Percentiles rank a stretch among this genome's conserved stretches.
phyloP scores from a whole-genome alignment of 2,329 filamentous ascomycete species.

The Aschersonia sp. region DNA sequence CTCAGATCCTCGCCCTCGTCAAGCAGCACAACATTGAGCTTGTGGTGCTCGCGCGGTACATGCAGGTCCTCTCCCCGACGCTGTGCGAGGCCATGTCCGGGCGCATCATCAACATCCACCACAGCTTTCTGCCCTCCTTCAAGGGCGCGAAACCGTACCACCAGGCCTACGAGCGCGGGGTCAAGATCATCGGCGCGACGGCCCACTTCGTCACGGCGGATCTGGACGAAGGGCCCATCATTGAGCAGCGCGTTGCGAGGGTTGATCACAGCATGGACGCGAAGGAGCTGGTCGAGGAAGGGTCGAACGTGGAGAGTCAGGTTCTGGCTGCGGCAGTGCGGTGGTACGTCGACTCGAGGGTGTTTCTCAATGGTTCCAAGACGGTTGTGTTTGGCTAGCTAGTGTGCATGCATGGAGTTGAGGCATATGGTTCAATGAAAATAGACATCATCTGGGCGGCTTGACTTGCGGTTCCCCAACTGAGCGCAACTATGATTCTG shows the following conservation, averaged over 20 bases:
- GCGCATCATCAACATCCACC: constrained; percentile 85
- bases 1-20: constrained; percentile 55
- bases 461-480: too few species aligned
- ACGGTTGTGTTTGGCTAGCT: constrained; percentile 52
- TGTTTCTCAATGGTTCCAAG: constrained; percentile 67
- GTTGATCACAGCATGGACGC: constrained; percentile 66
- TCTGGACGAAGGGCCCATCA: constrained; percentile 75
- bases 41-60: constrained; percentile 70
- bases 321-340: constrained; percentile 70
- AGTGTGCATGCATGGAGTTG: neutral
- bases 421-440: neutral
- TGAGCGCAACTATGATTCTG: too few species aligned
- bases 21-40: constrained; percentile 57
- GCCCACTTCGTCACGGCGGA: constrained; percentile 79
- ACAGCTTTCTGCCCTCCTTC: constrained; percentile 74
- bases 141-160: constrained; percentile 84
- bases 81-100: constrained; percentile 69
- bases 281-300: constrained; percentile 64
- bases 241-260: constrained; percentile 66
- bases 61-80: constrained; percentile 67
- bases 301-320: constrained; percentile 72
- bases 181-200: constrained; percentile 79
- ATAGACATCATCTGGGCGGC: neutral
- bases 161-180: constrained; percentile 72
- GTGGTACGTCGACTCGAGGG: constrained; percentile 65